A percentile compares a stretch with the other conserved stretches of the same genome.
These are phyloP conservation scores for Ceratocystis harringtonii DNA, from an alignment of 2,329 filamentous ascomycete species.

Conservation along the genomic window DNA sequence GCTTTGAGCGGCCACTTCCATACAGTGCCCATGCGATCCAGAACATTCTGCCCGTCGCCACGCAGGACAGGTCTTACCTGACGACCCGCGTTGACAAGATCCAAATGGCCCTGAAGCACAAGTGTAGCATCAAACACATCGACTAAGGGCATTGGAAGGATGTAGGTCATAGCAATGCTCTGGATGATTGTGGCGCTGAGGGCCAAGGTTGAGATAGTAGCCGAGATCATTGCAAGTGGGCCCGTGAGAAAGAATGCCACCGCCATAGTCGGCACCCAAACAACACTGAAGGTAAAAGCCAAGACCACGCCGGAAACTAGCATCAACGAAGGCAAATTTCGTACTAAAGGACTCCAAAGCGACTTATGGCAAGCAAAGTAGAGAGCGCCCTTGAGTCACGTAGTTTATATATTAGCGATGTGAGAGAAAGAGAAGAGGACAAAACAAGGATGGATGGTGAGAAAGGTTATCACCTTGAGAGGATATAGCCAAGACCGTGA, in stretches of 20 bases:
- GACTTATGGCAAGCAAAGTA: slow-evolving; percentile 42
- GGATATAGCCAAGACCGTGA: slow-evolving; percentile 48
- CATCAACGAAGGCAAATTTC: slow-evolving; percentile 44
- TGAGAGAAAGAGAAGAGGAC: not conserved
- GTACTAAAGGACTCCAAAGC: slow-evolving; percentile 44
- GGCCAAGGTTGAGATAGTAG: slow-evolving; percentile 50
- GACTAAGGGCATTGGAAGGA: slow-evolving; percentile 67
- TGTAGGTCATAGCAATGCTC: slow-evolving; percentile 48
- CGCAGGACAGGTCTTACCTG: slow-evolving; percentile 46
- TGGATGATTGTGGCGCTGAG: slow-evolving; percentile 46
- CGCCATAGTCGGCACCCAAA: slow-evolving; percentile 73
- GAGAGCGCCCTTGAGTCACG: slow-evolving; percentile 35
- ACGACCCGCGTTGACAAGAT: slow-evolving; percentile 58
- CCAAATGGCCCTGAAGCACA: slow-evolving; percentile 34
- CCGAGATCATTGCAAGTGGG: slow-evolving; percentile 60
- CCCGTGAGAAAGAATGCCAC: slow-evolving; percentile 74
- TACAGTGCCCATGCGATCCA: slow-evolving; percentile 41
- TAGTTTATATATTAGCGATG: not conserved
- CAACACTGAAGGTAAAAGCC: slow-evolving; percentile 69
- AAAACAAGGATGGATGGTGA: too few relatives aligned
- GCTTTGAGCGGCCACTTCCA: slow-evolving; percentile 42
- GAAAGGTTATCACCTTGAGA: slow-evolving; percentile 39
- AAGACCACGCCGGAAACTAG: slow-evolving; percentile 59
- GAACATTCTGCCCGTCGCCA: slow-evolving; percentile 30
- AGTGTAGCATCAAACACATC: slow-evolving; percentile 77